Conservation (phyloP, 192 early-diverging fungal genomes). For the Coemansia sp. region DNA sequence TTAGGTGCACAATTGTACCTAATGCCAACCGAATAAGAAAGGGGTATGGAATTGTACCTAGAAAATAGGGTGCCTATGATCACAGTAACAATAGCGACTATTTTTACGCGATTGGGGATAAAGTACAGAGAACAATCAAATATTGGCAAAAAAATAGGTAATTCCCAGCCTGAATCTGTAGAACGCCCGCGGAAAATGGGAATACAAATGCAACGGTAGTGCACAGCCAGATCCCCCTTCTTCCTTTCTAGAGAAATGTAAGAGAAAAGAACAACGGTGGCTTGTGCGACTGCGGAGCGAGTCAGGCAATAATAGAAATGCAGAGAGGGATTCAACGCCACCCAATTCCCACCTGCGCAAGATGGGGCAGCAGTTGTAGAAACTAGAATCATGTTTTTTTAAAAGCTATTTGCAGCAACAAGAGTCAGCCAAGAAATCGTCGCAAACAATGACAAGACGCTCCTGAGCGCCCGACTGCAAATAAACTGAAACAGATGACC, state of each 20-base stretch:
- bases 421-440: neutral
- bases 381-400: neutral
- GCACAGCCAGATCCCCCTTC: neutral
- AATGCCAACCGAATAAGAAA: too few species aligned
- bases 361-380: neutral
- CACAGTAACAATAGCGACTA: neutral
- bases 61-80: neutral
- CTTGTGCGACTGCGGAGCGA: conserved; percentile 12
- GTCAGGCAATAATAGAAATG: neutral
- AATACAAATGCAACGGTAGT: neutral
- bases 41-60: too few species aligned
- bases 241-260: neutral
- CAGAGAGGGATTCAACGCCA: conserved; percentile 1
- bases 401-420: neutral
- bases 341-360: conserved; percentile 3
- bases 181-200: neutral
- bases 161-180: neutral
- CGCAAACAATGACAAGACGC: conserved; percentile 2
- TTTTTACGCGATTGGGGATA: neutral
- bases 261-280: neutral
- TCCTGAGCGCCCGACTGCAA: conserved; percentile 2
- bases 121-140: neutral
- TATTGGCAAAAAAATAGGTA: neutral
- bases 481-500: conserved; percentile 10
- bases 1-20: neutral